phyloP scores from a whole-genome alignment of 129 eudicot species.

The Chrysanthemum makinoi region DNA sequence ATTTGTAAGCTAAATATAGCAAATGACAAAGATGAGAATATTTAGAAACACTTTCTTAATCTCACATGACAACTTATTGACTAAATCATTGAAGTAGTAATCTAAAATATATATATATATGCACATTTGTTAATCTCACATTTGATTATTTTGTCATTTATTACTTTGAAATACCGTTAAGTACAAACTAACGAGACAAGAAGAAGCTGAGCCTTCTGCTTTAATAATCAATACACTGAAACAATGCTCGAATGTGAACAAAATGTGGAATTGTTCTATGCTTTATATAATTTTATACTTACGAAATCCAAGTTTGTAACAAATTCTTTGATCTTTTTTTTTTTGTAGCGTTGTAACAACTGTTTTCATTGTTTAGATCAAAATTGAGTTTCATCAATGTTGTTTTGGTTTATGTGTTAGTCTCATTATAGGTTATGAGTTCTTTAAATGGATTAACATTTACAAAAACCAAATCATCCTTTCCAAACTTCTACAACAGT shows the following conservation, averaged over 20 bases:
- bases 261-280: neutral
- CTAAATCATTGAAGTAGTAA: too few species aligned
- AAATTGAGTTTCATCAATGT: conserved; percentile 1
- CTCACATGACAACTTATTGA: too few species aligned
- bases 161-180: neutral
- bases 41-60: too few species aligned
- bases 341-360: conserved; percentile 1
- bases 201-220: neutral
- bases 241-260: conserved; percentile 16
- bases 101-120: too few species aligned
- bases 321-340: neutral
- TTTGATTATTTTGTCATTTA: conserved; percentile 6
- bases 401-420: conserved; percentile 15
- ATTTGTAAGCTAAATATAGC: too few species aligned
- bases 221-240: neutral
- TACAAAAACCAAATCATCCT: neutral
- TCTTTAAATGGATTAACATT: conserved; percentile 13
- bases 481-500: neutral
- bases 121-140: neutral
- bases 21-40: too few species aligned
- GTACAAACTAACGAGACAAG: conserved; percentile 19
- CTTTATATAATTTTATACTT: neutral
- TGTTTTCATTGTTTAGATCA: conserved; percentile 14
- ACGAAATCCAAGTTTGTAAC: neutral
- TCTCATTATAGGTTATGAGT: neutral